Evolutionary conservation across 169 alveolate species (phyloP).

Genomic region (Eimeria zaria): DNA sequence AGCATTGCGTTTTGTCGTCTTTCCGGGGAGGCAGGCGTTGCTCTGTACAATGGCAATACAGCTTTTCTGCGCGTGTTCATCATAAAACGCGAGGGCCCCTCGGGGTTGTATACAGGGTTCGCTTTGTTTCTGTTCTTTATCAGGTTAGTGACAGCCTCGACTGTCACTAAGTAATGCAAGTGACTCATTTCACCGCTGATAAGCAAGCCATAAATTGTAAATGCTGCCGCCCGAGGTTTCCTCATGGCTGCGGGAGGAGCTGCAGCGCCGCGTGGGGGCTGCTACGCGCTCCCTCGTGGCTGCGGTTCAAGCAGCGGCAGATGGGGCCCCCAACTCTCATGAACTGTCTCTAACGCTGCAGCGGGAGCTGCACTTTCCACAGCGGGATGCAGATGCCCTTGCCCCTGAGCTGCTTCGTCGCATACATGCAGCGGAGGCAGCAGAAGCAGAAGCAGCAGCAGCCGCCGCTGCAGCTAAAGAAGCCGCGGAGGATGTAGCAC

Average conservation of each 20-base stretch:
- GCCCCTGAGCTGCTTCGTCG: conserved; percentile 57
- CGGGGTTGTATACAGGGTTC: not conserved
- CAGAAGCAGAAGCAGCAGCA: conserved; percentile 40
- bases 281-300: conserved; percentile 69
- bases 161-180: not conserved
- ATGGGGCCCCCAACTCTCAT: not conserved
- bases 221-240: conserved; percentile 25
- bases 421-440: conserved; percentile 54
- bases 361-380: conserved; percentile 48
- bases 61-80: not conserved
- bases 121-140: not conserved
- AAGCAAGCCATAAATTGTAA: not conserved
- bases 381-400: conserved; percentile 41
- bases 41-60: not conserved
- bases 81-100: not conserved
- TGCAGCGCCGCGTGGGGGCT: conserved; percentile 69
- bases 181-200: not conserved
- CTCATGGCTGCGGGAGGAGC: conserved; percentile 71
- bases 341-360: conserved; percentile 31
- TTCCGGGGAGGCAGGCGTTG: not conserved
- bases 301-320: conserved; percentile 58
- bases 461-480: conserved; percentile 33
- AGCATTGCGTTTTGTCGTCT: not conserved
- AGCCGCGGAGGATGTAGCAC: not conserved
- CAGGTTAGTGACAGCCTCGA: not conserved